phyloP scores from a whole-genome alignment of 176 grass and related monocot genomes.

The Aegilops bicornis region DNA sequence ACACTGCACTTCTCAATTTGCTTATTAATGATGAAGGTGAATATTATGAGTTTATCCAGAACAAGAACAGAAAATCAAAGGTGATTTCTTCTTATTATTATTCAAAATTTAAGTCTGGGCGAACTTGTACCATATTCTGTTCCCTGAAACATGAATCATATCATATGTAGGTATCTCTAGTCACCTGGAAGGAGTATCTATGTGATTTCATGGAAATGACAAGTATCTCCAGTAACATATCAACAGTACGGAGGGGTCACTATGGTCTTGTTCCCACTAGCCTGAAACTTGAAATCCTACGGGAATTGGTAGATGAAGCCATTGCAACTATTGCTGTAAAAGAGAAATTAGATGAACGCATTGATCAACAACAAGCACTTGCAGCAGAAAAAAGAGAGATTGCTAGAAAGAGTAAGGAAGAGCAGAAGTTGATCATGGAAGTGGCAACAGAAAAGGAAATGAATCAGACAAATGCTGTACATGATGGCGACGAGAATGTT shows the following conservation, averaged over 20 bases:
- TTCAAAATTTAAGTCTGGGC: neutral
- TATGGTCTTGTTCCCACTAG: slow-evolving; percentile 73
- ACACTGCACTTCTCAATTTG: slow-evolving; percentile 63
- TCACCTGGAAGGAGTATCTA: slow-evolving; percentile 76
- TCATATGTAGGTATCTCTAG: slow-evolving; percentile 56
- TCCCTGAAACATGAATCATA: neutral
- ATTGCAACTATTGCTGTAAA: slow-evolving; percentile 61
- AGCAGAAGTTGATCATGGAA: slow-evolving; percentile 36
- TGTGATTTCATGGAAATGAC: slow-evolving; percentile 75
- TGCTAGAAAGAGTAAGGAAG: slow-evolving; percentile 60
- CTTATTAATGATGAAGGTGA: slow-evolving; percentile 66
- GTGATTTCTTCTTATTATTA: slow-evolving; percentile 36
- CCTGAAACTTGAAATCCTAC: slow-evolving; percentile 66
- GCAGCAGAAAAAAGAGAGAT: slow-evolving; percentile 56
- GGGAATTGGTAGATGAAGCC: slow-evolving; percentile 68
- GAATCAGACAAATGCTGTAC: slow-evolving; percentile 30
- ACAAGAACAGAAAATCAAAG: slow-evolving; percentile 68
- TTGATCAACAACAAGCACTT: slow-evolving; percentile 58
- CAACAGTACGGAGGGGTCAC: slow-evolving; percentile 69
- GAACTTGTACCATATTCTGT: neutral
- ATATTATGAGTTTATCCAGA: slow-evolving; percentile 60
- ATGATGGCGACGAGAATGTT: slow-evolving; percentile 24
- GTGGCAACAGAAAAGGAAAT: slow-evolving; percentile 35
- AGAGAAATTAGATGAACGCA: slow-evolving; percentile 64
- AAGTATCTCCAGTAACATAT: slow-evolving; percentile 49